Conservation (phyloP, 495 filamentous ascomycete genomes). For the Pseudevernia furfuracea region DNA sequence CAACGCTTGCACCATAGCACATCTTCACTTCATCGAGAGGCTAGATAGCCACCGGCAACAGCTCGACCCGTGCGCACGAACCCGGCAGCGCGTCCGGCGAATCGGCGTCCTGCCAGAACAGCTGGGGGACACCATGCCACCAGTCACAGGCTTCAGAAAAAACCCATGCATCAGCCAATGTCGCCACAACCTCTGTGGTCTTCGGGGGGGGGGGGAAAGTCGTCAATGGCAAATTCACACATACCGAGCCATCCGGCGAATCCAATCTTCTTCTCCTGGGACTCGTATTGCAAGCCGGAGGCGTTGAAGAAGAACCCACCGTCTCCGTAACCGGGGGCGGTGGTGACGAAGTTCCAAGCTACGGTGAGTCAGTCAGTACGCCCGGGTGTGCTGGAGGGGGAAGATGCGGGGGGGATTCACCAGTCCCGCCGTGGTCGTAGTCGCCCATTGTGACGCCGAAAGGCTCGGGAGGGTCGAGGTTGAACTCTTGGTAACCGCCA, state of each 20-base stretch:
- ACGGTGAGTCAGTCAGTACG: not conserved
- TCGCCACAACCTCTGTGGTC: not conserved
- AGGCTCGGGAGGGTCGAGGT: conserved; percentile 31
- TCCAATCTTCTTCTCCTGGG: conserved; percentile 21
- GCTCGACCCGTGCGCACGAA: conserved; percentile 40
- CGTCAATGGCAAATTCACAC: conserved; percentile 22
- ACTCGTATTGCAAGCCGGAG: conserved; percentile 29
- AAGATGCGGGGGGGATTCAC: not conserved
- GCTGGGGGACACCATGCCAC: conserved; percentile 47
- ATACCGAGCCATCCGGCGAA: conserved; percentile 50
- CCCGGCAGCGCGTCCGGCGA: conserved; percentile 33
- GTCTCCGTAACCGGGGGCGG: conserved; percentile 36
- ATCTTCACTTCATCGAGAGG: no score
- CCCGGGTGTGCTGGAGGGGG: no score
- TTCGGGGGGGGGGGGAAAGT: no score
- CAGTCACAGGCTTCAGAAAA: conserved; percentile 45
- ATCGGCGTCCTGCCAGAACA: conserved; percentile 40
- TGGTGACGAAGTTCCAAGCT: conserved; percentile 32
- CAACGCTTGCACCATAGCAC: no score
- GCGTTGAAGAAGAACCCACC: conserved; percentile 37
- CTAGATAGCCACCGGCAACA: conserved; percentile 23
- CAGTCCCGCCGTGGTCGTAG: conserved; percentile 29
- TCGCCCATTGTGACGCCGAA: conserved; percentile 35
- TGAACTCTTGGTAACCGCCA: conserved; percentile 35
- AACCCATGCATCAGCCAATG: not conserved